A percentile compares a stretch with the other conserved stretches of the same genome.
These are phyloP conservation scores for Xylaria acuta DNA, from an alignment of 495 filamentous ascomycete species.

Conservation along the genomic window DNA sequence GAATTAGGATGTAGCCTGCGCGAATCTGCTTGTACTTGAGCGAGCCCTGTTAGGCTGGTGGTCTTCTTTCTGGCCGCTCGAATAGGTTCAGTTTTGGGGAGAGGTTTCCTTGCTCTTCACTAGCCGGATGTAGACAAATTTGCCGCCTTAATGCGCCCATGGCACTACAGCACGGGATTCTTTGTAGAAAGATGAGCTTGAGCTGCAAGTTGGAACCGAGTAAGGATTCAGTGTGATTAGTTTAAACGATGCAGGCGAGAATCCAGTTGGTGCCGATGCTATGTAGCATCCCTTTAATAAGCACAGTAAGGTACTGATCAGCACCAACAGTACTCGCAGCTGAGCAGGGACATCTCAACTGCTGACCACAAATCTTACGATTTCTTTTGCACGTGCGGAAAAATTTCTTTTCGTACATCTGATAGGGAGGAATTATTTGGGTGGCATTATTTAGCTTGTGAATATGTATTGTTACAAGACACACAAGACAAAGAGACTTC, in stretches of 20 bases:
- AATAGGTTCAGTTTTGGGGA: background rate
- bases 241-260: constrained; percentile 5
- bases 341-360: background rate
- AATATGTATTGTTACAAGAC: background rate
- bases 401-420: too few relatives aligned
- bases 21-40: background rate
- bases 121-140: background rate
- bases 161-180: background rate
- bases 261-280: constrained; percentile 3
- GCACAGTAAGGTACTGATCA: constrained; percentile 8
- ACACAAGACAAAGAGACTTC: too few relatives aligned
- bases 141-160: background rate
- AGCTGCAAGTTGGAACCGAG: background rate
- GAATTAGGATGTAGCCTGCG: background rate
- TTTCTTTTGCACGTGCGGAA: background rate
- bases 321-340: background rate
- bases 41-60: constrained; percentile 11
- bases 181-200: background rate
- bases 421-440: background rate
- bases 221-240: constrained; percentile 15
- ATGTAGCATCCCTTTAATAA: constrained; percentile 1
- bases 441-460: background rate
- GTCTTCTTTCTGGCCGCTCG: background rate
- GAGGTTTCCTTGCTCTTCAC: background rate
- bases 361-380: background rate